These are phyloP conservation scores for Fagopyrum tataricum DNA, from an alignment of 148 eudicot species.

Conservation along the genomic window DNA sequence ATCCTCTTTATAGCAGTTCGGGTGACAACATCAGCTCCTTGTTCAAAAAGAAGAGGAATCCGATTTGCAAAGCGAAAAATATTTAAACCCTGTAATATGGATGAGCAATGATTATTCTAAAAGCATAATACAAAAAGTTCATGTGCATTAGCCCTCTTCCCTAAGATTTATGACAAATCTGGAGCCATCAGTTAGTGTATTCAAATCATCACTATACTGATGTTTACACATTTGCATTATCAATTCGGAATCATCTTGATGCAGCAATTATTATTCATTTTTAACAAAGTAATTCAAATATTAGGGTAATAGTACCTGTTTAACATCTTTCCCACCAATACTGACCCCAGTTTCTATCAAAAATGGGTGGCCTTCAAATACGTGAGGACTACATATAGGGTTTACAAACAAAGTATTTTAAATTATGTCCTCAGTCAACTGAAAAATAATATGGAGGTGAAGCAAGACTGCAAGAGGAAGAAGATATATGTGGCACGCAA, in stretches of 20 bases:
- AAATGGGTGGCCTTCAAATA: conserved; percentile 98
- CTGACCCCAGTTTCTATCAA: conserved; percentile 97
- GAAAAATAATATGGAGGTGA: not conserved
- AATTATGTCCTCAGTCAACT: not conserved
- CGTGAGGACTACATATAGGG: conserved; percentile 76
- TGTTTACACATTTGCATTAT: not conserved
- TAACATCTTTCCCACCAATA: conserved; percentile 98
- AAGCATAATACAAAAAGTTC: not conserved
- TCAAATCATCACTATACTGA: not conserved
- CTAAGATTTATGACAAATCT: not conserved
- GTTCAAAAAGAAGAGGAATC: conserved; percentile 97
- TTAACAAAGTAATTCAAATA: not conserved
- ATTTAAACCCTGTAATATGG: conserved; percentile 65
- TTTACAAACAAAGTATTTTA: not conserved
- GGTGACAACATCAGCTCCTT: conserved; percentile 99
- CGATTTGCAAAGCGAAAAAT: conserved; percentile 97
- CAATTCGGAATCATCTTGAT: not conserved
- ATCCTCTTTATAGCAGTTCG: conserved; percentile 91
- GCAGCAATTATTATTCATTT: not conserved
- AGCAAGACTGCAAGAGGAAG: conserved; percentile 3
- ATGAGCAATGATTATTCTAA: not conserved
- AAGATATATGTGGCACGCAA: not conserved
- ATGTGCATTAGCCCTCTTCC: not conserved
- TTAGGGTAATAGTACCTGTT: conserved; percentile 40
- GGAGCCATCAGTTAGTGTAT: conserved; percentile 1